Base-by-base conservation (phyloP, 495 filamentous ascomycete genomes). In the Penicillium dipodomyicola region DNA sequence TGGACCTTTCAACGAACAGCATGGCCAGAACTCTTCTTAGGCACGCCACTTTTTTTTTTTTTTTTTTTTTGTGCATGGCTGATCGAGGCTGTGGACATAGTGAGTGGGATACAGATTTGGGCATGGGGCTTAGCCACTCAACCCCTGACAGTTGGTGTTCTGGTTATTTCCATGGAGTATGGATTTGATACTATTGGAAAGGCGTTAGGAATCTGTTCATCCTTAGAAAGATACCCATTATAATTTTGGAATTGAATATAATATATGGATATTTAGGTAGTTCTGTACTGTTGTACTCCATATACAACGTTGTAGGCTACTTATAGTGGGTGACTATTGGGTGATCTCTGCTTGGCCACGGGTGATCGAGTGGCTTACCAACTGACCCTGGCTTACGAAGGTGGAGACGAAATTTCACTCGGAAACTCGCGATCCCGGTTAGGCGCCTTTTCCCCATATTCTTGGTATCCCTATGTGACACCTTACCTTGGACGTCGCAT, bases 401-500 rank as follows among this genome's bases (percentile, higher is more conserved):
- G 59, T 58, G 59, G 62, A 59, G 35, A 42, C 51, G 27, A 50
- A 45, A 43, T 23, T 48, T 43, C 35, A 40, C 46, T 63, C 67
- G 67, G 67, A 58, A 65, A 60, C 56, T 65, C 60, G 53, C 53
- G 40, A 45, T 62, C 61, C 67, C 61, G 67, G 42, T 20, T n/a
- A n/a, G n/a, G n/a, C n/a, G 17, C 23, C 14, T 37, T 27, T 67
- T 52, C 63, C 57, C 65, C 60, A 57, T 58, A 54, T 25, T 62
- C 44, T 43, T 17, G 8, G 22, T 33, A 37, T 22, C n/a, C 8
- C 30, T 47, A 44, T 63, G 66, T 66, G 65, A 50, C 52, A 39
- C 33, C 52, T 49, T 42, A 60, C 27, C n/a, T 47, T 60, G 50
- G 67, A 60, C 64, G 72, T 73, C 72, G 70, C 69, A 71, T 68